Evolutionary conservation across 2,329 filamentous ascomycete species (phyloP), one percentile per base, ranked within the genome.

Genomic region (Byssochlamys sp.): DNA sequence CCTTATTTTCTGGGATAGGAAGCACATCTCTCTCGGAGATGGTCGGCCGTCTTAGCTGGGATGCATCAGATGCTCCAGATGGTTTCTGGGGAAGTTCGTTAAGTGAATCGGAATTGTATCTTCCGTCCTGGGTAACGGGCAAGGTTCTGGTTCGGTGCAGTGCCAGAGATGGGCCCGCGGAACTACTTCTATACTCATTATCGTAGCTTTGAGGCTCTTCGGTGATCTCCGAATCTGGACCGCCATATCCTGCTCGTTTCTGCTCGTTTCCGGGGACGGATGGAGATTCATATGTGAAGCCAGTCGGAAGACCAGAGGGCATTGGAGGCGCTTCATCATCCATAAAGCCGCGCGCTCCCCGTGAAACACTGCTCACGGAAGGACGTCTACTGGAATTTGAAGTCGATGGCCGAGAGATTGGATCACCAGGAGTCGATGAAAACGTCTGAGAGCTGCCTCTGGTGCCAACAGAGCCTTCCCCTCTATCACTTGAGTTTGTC

Each of bases 371-470:
- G 35, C 65, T 65, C 9, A 70, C 63, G 1, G 72, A 74, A 4
- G 70, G 71, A 57, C 71, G 59, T 11, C 65, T 59, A 50, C 60
- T 63, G 12, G 66, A 69, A 49, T 66, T 64, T 19, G 69, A 65
- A 1, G 69, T 71, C 9, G 71, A 73, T 26, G 65, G 60, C 58
- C 69, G 55, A 3, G 66, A 66, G 54, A 57, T 57, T 35, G 57
- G 61, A 25, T 68, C 67, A 25, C 68, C 71, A 59, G 71, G 69
- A 19, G 68, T 69, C 57, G 73, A 75, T n/a, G 69, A 69, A 29
- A 73, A 76, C 0, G 73, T 73, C 24, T 72, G 67, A 56, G 73
- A 75, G 57, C 73, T 75, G 54, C 73, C 73, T 48, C 66, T 69
- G 56, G 69, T 73, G 25, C 69, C 70, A 14, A 66, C 61, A 1